Percentiles rank a stretch among this genome's conserved stretches.
These are phyloP conservation scores for Candida anutae DNA, from an alignment of 1,139 yeast species.

Conservation along the genomic window DNA sequence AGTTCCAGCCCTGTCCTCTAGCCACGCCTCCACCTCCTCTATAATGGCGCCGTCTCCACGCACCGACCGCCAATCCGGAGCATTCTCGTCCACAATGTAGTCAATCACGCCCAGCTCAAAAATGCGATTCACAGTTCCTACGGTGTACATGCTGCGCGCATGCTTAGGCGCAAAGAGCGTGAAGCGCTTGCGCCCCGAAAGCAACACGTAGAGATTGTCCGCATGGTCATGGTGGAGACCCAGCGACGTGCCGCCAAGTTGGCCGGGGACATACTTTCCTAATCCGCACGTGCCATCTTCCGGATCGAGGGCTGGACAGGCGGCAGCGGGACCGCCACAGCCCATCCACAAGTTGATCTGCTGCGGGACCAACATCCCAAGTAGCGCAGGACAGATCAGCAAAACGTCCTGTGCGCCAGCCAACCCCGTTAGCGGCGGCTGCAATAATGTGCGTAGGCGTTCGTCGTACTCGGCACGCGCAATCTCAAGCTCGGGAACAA, in stretches of 20 bases:
- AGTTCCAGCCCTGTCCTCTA: constrained; percentile 13
- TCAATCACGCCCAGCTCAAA: constrained; percentile 61
- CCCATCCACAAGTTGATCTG: constrained; percentile 76
- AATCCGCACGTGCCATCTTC: constrained; percentile 21
- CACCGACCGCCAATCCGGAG: constrained; percentile 52
- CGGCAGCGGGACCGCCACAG: background rate
- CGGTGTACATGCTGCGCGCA: constrained; percentile 49
- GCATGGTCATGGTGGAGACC: constrained; percentile 83
- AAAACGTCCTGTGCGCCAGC: constrained; percentile 14
- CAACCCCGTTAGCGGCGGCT: constrained; percentile 52
- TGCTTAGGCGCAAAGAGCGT: constrained; percentile 58
- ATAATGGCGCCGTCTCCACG: constrained; percentile 57
- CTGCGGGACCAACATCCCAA: constrained; percentile 47
- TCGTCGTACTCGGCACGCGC: constrained; percentile 4
- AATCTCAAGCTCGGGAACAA: constrained; percentile 4
- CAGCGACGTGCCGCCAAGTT: constrained; percentile 47
- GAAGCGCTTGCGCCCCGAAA: constrained; percentile 57
- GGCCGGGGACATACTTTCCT: constrained; percentile 45
- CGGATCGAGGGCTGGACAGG: constrained; percentile 2
- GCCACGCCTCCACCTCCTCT: constrained; percentile 39
- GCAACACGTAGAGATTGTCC: constrained; percentile 57
- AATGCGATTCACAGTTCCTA: constrained; percentile 46
- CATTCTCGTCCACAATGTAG: constrained; percentile 42
- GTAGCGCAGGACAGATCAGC: constrained; percentile 35
- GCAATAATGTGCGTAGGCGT: constrained; percentile 41